These are phyloP conservation scores for Amanita rimosa DNA, from an alignment of 768 basidiomycete genomes.

Conservation along the genomic window DNA sequence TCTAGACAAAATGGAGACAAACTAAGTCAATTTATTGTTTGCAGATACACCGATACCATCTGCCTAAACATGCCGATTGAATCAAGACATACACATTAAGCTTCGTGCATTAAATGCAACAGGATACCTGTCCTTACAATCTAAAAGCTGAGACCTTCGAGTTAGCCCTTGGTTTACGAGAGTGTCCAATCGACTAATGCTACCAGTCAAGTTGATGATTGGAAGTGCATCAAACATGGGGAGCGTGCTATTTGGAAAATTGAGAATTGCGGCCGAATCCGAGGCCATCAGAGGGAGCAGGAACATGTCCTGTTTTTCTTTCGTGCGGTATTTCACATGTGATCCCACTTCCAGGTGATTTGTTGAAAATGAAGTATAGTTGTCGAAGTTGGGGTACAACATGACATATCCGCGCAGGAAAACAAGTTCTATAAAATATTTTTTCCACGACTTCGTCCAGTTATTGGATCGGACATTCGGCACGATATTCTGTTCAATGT, in stretches of 20 bases:
- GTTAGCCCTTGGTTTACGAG: slow-evolving; percentile 21
- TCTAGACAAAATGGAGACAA: too few species aligned
- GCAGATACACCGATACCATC: neutral
- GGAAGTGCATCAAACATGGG: slow-evolving; percentile 48
- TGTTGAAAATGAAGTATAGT: slow-evolving; percentile 71
- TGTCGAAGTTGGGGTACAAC: slow-evolving; percentile 79
- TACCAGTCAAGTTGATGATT: slow-evolving; percentile 57
- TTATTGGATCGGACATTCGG: slow-evolving; percentile 69
- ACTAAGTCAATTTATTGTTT: too few species aligned
- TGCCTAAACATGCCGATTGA: too few species aligned
- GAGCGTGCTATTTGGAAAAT: slow-evolving; percentile 43
- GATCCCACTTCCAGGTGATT: slow-evolving; percentile 82
- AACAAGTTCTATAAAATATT: slow-evolving; percentile 79
- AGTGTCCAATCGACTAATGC: slow-evolving; percentile 23
- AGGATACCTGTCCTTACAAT: slow-evolving; percentile 14
- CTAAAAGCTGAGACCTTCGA: slow-evolving; percentile 22
- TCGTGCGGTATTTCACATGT: slow-evolving; percentile 55
- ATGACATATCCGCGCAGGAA: slow-evolving; percentile 77
- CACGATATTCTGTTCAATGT: slow-evolving; percentile 40
- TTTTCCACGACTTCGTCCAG: slow-evolving; percentile 83
- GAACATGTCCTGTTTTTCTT: slow-evolving; percentile 54
- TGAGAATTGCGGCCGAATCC: slow-evolving; percentile 28
- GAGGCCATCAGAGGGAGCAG: slow-evolving; percentile 56
- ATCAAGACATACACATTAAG: slow-evolving; percentile 13
- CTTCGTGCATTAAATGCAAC: slow-evolving; percentile 14